These are phyloP conservation scores for Penicillium corylophilum DNA, from an alignment of 2,329 filamentous ascomycete species.

Conservation along the genomic window DNA sequence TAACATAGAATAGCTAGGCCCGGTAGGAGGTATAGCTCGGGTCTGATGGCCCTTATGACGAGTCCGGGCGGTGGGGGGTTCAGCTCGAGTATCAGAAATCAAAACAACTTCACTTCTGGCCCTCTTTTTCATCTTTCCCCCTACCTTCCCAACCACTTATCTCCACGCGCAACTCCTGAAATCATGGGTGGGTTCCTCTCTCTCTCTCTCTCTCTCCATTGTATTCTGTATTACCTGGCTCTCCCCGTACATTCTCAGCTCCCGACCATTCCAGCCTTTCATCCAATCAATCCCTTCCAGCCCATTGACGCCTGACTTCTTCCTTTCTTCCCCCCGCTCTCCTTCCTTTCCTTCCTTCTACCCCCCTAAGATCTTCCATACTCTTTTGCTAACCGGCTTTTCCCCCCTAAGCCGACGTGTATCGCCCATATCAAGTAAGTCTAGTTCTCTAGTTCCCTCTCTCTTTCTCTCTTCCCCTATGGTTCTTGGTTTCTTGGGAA, in stretches of 20 bases:
- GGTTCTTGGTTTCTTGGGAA: not conserved
- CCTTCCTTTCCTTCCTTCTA: slow-evolving; percentile 13
- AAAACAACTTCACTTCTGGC: not conserved
- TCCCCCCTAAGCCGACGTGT: slow-evolving; percentile 43
- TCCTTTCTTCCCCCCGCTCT: not conserved
- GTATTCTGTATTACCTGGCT: slow-evolving; percentile 13
- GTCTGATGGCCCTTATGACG: not conserved
- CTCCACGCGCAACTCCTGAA: not conserved
- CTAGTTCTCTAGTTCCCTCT: slow-evolving; percentile 7
- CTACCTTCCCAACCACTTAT: not conserved
- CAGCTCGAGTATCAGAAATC: not conserved
- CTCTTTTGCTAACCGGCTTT: slow-evolving; percentile 11
- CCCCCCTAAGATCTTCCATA: slow-evolving; percentile 7
- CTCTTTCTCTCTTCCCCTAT: not conserved
- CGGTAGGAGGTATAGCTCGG: not conserved
- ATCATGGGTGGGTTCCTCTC: slow-evolving; percentile 15
- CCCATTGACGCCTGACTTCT: slow-evolving; percentile 4
- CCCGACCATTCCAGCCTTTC: slow-evolving; percentile 18
- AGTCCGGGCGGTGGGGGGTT: not conserved
- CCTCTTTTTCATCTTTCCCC: not conserved
- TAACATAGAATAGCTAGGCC: not conserved
- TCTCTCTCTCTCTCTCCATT: slow-evolving; percentile 9
- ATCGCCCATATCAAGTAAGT: slow-evolving; percentile 49
- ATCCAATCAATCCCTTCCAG: slow-evolving; percentile 21
- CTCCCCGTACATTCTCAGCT: slow-evolving; percentile 23